These are phyloP conservation scores for Leishmania lainsoni DNA, from an alignment of 208 protist genomes.

Conservation along the genomic window DNA sequence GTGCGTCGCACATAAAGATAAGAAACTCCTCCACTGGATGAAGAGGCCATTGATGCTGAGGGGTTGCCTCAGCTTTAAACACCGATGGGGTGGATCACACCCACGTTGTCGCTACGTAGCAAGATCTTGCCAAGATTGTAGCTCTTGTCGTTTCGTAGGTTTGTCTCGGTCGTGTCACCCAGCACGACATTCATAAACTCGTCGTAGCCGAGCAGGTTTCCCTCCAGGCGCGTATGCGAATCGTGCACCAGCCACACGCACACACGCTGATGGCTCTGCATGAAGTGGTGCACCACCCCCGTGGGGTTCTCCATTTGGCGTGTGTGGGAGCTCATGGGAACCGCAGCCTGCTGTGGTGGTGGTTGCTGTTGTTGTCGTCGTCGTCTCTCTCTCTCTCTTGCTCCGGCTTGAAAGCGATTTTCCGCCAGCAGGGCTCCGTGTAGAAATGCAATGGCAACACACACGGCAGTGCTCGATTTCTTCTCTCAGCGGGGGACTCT, in stretches of 20 bases:
- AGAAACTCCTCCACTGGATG: not conserved
- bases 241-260: slow-evolving; percentile 90
- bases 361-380: not conserved
- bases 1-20: not conserved
- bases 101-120: slow-evolving; percentile 93
- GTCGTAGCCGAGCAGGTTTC: slow-evolving; percentile 89
- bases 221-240: slow-evolving; percentile 78
- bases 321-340: slow-evolving; percentile 43
- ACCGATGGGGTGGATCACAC: slow-evolving; percentile 87
- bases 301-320: slow-evolving; percentile 88
- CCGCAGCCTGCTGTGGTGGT: not conserved
- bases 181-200: slow-evolving; percentile 95
- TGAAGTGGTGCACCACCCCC: slow-evolving; percentile 72
- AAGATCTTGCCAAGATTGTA: slow-evolving; percentile 86
- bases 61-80: slow-evolving; percentile 39
- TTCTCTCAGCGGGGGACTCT: not conserved
- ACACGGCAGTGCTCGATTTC: not conserved
- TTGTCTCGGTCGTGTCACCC: slow-evolving; percentile 85
- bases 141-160: slow-evolving; percentile 68
- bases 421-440: not conserved
- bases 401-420: not conserved
- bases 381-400: too few relatives aligned
- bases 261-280: slow-evolving; percentile 76
- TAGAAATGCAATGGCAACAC: not conserved
- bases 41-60: not conserved